A percentile compares a stretch with the other conserved stretches of the same genome.
phyloP scores from a whole-genome alignment of 306 rosid species.

The Vigna hirtella region DNA sequence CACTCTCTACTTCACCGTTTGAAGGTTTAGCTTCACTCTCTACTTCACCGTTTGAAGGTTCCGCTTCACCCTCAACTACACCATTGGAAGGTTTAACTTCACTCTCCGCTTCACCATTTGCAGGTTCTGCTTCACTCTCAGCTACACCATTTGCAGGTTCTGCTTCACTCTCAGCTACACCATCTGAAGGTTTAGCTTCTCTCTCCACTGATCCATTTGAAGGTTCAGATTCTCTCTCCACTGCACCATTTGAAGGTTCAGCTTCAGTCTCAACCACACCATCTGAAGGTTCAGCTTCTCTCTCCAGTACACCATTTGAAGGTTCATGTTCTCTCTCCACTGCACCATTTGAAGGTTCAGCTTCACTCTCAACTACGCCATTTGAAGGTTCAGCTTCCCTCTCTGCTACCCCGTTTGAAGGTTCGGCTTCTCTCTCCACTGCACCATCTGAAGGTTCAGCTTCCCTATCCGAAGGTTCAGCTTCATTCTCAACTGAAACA shows the following conservation, averaged over 20 bases:
- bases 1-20: neutral
- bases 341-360: neutral
- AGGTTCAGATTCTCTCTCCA: neutral
- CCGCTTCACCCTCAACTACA: neutral
- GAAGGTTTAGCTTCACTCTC: slow-evolving; percentile 3
- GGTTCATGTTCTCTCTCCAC: neutral
- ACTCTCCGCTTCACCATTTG: neutral
- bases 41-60: neutral
- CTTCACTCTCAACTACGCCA: neutral
- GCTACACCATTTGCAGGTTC: neutral
- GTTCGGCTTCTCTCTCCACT: neutral
- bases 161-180: neutral
- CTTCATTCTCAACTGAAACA: neutral
- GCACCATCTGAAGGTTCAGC: slow-evolving; percentile 10
- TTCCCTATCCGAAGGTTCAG: slow-evolving; percentile 22
- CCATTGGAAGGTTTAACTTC: neutral
- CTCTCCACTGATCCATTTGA: neutral
- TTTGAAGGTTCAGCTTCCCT: neutral
- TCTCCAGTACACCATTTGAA: neutral
- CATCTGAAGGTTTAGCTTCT: neutral
- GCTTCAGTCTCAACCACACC: slow-evolving; percentile 7
- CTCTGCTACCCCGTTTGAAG: neutral
- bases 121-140: neutral
- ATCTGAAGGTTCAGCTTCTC: neutral
- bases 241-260: neutral